Evolutionary conservation across 305 asterid species (phyloP).

Genomic region (Fraxinus platypoda): DNA sequence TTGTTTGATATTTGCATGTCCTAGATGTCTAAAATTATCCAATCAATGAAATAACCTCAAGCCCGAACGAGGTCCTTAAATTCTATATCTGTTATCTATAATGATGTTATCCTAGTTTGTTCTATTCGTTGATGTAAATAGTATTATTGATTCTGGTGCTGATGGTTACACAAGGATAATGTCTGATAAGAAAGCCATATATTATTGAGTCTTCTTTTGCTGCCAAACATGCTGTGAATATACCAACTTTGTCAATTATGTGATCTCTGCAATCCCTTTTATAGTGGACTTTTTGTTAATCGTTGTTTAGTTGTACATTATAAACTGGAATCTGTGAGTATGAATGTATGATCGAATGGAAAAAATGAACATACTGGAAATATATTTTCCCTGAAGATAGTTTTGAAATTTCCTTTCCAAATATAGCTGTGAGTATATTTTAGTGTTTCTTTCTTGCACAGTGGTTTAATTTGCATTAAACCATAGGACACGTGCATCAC

Average conservation of each 20-base stretch:
- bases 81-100: neutral
- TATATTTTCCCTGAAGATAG: constrained; percentile 11
- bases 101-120: neutral
- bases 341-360: neutral
- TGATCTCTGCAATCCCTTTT: neutral
- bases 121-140: neutral
- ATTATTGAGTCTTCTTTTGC: neutral
- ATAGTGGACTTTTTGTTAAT: neutral
- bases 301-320: neutral
- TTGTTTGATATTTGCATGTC: neutral
- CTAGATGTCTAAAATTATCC: neutral
- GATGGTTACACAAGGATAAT: neutral
- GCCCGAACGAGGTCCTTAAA: neutral
- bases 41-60: neutral
- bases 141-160: neutral
- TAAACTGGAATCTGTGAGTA: neutral
- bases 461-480: neutral
- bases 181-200: neutral
- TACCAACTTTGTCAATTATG: neutral
- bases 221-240: neutral
- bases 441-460: constrained; percentile 8
- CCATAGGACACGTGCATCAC: constrained; percentile 6
- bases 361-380: neutral
- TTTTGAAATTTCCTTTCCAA: neutral
- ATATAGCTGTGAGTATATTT: neutral